These are phyloP conservation scores for Tripterygium wilfordii DNA, from an alignment of 177 flowering plant genomes.

Conservation along the genomic window DNA sequence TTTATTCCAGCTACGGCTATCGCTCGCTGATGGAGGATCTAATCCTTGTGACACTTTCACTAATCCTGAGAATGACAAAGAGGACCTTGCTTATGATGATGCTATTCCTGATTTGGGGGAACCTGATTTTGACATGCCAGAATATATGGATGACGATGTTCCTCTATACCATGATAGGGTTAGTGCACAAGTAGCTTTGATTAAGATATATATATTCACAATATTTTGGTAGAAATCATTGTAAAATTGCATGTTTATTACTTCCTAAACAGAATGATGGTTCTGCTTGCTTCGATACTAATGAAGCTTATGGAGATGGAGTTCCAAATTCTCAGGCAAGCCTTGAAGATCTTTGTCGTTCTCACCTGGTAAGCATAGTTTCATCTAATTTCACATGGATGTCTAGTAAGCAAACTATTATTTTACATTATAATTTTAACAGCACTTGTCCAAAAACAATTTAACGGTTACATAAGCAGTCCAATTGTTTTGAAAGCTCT, in stretches of 20 bases:
- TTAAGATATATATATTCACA: not conserved
- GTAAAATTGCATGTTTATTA: conserved; percentile 8
- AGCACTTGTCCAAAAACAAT: too few relatives aligned
- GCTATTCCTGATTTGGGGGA: conserved; percentile 40
- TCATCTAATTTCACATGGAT: too few relatives aligned
- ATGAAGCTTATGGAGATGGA: conserved; percentile 31
- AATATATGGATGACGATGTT: conserved; percentile 47
- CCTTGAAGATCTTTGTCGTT: conserved; percentile 91
- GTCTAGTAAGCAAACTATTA: too few relatives aligned
- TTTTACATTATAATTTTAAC: too few relatives aligned
- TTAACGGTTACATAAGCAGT: too few relatives aligned
- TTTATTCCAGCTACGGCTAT: conserved; percentile 66
- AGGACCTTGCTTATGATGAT: conserved; percentile 37
- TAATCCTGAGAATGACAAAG: conserved; percentile 25
- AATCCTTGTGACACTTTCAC: conserved; percentile 21
- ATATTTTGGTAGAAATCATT: not conserved
- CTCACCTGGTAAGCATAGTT: conserved; percentile 80
- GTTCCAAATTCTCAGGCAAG: conserved; percentile 42
- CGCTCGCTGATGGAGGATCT: conserved; percentile 43
- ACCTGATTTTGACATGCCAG: conserved; percentile 43
- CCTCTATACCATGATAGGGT: conserved; percentile 40
- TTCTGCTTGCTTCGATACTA: conserved; percentile 19
- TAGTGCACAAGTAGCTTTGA: not conserved
- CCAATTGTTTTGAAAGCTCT: too few relatives aligned
- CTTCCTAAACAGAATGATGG: conserved; percentile 37